Evolutionary conservation across 1,139 yeast genomes (phyloP).

Genomic region (Sugiyamaella xylanicola): DNA sequence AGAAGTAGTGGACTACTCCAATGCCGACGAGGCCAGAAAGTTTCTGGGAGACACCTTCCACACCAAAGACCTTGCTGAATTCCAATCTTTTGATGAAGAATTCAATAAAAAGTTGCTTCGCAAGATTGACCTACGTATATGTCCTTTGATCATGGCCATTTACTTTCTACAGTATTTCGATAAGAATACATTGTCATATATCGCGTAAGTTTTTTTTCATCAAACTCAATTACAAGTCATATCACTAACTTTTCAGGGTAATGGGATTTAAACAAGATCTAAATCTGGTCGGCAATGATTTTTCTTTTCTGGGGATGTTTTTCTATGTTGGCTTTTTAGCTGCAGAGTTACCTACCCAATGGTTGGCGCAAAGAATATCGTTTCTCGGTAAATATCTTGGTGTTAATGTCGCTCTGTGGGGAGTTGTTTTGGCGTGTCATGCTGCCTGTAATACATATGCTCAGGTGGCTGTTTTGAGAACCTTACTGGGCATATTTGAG

Average conservation of each 20-base stretch:
- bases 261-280: slow-evolving; percentile 54
- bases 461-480: slow-evolving; percentile 50
- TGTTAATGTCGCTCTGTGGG: slow-evolving; percentile 50
- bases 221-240: neutral
- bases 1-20: slow-evolving; percentile 1
- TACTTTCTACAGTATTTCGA: slow-evolving; percentile 66
- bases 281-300: slow-evolving; percentile 45
- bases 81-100: slow-evolving; percentile 26
- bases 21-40: slow-evolving; percentile 3
- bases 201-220: slow-evolving; percentile 57
- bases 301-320: slow-evolving; percentile 61
- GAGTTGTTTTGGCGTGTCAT: slow-evolving; percentile 48
- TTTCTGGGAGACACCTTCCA: slow-evolving; percentile 2
- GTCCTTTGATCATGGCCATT: slow-evolving; percentile 46
- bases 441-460: slow-evolving; percentile 51
- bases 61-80: neutral
- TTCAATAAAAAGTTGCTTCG: slow-evolving; percentile 45
- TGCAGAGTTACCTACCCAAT: slow-evolving; percentile 57
- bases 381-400: slow-evolving; percentile 51
- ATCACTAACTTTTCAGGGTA: slow-evolving; percentile 35
- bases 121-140: slow-evolving; percentile 57
- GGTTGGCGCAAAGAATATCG: slow-evolving; percentile 55
- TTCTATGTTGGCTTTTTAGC: slow-evolving; percentile 57
- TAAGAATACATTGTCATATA: slow-evolving; percentile 59
- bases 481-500: slow-evolving; percentile 56